A percentile compares a stretch with the other conserved stretches of the same genome.
phyloP scores from a whole-genome alignment of 2,329 filamentous ascomycete species.

The Diaporthe humulicola region DNA sequence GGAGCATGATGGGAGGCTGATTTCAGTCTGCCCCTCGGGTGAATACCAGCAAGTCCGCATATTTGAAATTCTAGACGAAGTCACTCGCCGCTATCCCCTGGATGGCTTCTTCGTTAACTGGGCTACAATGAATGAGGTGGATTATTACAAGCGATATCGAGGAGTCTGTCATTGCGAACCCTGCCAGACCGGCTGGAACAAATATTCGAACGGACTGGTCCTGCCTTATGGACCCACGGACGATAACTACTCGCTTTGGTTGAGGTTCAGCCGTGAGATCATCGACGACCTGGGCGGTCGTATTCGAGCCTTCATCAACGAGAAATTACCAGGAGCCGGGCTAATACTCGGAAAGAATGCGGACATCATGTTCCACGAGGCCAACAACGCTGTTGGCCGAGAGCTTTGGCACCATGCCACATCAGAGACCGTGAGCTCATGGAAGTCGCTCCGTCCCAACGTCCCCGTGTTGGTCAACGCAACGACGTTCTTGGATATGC shows the following conservation, averaged over 20 bases:
- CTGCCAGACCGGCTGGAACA: background rate
- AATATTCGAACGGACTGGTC: background rate
- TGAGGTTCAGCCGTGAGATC: background rate
- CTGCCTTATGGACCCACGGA: background rate
- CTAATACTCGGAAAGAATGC: too few species aligned
- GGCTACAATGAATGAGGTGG: constrained; percentile 40
- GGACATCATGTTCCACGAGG: too few species aligned
- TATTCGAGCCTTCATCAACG: too few species aligned
- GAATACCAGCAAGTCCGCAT: constrained; percentile 15
- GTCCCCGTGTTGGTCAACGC: too few species aligned
- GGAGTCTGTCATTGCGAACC: constrained; percentile 40
- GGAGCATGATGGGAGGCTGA: background rate
- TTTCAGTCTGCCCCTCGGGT: background rate
- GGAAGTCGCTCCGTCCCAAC: too few species aligned
- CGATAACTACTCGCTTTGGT: background rate
- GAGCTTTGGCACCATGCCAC: too few species aligned
- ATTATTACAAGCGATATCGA: constrained; percentile 41
- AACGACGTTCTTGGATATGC: too few species aligned
- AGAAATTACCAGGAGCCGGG: too few species aligned
- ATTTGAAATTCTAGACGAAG: constrained; percentile 41
- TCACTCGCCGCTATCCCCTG: constrained; percentile 38
- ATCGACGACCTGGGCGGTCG: background rate
- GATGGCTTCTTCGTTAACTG: constrained; percentile 44
- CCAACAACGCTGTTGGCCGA: too few species aligned
- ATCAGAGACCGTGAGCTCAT: too few species aligned